Base-by-base conservation (phyloP, 129 eudicot genomes). In the Lactuca saligna region DNA sequence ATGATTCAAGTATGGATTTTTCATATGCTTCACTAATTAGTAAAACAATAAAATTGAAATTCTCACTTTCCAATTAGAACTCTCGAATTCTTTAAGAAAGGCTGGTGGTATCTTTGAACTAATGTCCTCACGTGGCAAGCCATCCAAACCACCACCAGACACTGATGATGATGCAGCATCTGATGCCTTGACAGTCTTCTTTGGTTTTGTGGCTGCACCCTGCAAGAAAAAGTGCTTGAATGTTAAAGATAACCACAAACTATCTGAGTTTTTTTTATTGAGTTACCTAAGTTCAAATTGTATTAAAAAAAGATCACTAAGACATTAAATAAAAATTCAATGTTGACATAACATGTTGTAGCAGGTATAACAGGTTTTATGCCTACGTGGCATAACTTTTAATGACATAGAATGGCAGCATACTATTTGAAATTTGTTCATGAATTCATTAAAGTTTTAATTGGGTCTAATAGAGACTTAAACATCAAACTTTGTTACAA, bases 121-220 rank as follows among this genome's bases (percentile, higher is more conserved):
- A 61, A 89, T 84, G 76, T 89, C 96, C 84, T 89, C 96, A 68
- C 97, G 99, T 65, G 99, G 99, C 78, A 94, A 83, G 81, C 99
- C 73, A 79, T 90, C 99, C 29, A 81, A 66, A 14, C 97, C 99
- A 81, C 96, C 96, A 72, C 86, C 87, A 54, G 88, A 77, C 42
- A 61, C 56, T 29, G 91, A 73, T 71, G 90, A 39, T 39, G 38
- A 72, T 14, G 69, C 34, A 12, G 83, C 68, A 54, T 90, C 96
- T 56, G 82, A 81, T 44, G 78, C 82, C 82, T 82, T 94, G 9
- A 94, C 87, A 54, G 87, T 85, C 84, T 84, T 90, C 81, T 90
- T 94, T 54, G 99, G 94, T 57, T 64, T 91, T 37, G 88, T n/a
- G 3, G 5, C 53, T 50, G 91, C 81, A 69, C 99, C 97, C 99